Base-by-base conservation (phyloP, 2,329 filamentous ascomycete genomes). In the Alternaria burnsii region DNA sequence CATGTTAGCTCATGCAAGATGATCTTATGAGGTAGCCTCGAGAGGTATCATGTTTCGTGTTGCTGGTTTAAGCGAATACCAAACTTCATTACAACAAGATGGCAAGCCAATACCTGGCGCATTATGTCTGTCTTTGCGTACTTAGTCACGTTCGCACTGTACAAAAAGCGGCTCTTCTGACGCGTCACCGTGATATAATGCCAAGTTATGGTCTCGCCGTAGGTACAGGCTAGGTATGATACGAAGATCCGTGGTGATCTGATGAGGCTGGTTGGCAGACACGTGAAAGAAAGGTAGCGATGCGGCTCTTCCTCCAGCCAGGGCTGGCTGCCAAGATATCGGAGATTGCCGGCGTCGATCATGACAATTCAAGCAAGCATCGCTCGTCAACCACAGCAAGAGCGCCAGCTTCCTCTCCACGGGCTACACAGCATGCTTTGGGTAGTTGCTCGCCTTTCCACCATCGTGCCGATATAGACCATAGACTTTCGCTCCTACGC, bases 361-460 rank as follows among this genome's bases (percentile, higher is more conserved):
- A 59, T 59, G 43, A 59, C 56, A 59, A 59, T 42, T 36, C 41
- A 12, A 48, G n/a, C 51, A 55, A 24, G 43, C 56, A 48, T 32
- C 42, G 34, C 50, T 42, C 42, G 55, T 58, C 34, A 14, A 38
- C 44, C 12, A 22, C 38, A 43, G 30, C 22, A 26, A 44, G 20
- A 36, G 58, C 62, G 52, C 62, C 66, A 67, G 57, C 66, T 63
- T 66, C 64, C 54, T 38, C 24, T 54, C 24, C 42, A 58, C 62
- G 56, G 52, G 55, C 58, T 46, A 51, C 40, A 48, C 58, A 63
- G 56, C 63, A 69, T 65, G 68, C 65, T 12, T 12, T 50, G 51
- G 34, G 43, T 40, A 54, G 60, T 55, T 52, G 47, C 42, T 57
- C 58, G 51, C 22, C 28, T 46, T 38, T 59, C 57, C 55, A 55